Percentiles rank a stretch among this genome's conserved stretches.
These are phyloP conservation scores for Polytrichum commune DNA, from an alignment of 225 moss, liverwort and hornwort species.

Conservation along the genomic window DNA sequence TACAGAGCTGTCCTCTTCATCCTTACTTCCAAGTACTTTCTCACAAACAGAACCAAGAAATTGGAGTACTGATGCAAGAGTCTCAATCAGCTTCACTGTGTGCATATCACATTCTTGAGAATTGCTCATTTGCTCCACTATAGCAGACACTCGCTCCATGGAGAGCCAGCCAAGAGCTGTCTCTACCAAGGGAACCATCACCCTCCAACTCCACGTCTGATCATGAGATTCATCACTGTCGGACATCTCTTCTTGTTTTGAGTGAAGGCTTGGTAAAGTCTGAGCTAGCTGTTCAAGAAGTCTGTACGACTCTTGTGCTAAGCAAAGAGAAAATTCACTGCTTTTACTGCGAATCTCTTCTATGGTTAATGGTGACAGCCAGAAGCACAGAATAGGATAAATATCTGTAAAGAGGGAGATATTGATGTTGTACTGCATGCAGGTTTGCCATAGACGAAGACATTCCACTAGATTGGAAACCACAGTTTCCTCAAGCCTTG, in stretches of 20 bases:
- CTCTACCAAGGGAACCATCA: constrained; percentile 77
- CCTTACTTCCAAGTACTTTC: constrained; percentile 50
- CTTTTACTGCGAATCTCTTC: constrained; percentile 47
- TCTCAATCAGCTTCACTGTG: constrained; percentile 44
- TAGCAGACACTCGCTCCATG: constrained; percentile 40
- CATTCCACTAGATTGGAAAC: constrained; percentile 47
- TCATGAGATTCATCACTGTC: constrained; percentile 36
- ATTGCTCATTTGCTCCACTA: constrained; percentile 19
- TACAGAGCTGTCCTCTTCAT: constrained; percentile 18
- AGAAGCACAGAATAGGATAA: constrained; percentile 79
- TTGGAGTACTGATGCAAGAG: constrained; percentile 70
- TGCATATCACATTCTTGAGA: constrained; percentile 14
- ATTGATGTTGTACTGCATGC: constrained; percentile 76
- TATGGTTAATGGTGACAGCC: constrained; percentile 67
- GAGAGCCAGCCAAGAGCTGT: constrained; percentile 89
- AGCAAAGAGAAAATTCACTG: constrained; percentile 30
- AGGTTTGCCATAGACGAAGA: constrained; percentile 82
- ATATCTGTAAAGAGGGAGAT: constrained; percentile 72
- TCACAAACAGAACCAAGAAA: constrained; percentile 78
- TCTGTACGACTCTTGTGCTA: constrained; percentile 74
- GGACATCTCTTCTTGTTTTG: constrained; percentile 26
- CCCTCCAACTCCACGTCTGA: constrained; percentile 84
- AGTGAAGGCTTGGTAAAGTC: constrained; percentile 70
- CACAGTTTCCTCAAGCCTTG: constrained; percentile 29
- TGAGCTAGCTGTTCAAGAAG: constrained; percentile 73